Percentiles rank a stretch among this genome's conserved stretches.
phyloP scores from a whole-genome alignment of 148 eudicot genomes.

The Spergularia marina region DNA sequence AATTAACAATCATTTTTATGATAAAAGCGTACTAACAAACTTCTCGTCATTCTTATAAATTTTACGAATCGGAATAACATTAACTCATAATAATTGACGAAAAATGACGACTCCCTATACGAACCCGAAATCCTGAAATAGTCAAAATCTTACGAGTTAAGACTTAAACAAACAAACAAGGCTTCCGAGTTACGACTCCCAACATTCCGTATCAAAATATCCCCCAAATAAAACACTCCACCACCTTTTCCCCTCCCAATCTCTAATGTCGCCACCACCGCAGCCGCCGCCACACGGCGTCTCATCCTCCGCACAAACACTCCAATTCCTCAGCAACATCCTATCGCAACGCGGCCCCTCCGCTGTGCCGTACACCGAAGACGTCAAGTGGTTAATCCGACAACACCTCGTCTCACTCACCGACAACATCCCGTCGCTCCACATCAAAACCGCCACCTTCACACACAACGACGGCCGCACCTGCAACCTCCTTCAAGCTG shows the following conservation, averaged over 20 bases:
- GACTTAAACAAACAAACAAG: no score
- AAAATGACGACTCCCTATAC: no score
- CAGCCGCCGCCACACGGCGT: constrained; percentile 9
- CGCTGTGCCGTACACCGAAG: constrained; percentile 74
- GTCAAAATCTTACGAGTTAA: no score
- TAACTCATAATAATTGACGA: no score
- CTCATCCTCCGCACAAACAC: constrained; percentile 35
- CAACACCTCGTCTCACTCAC: constrained; percentile 66
- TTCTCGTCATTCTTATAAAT: no score
- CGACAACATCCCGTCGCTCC: constrained; percentile 62
- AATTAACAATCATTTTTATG: no score
- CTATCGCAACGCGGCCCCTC: constrained; percentile 87
- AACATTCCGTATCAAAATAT: no score
- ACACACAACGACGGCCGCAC: constrained; percentile 96
- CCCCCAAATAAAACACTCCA: background rate
- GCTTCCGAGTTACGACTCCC: no score
- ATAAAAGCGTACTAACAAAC: no score
- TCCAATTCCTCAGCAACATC: constrained; percentile 74
- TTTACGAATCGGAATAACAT: no score
- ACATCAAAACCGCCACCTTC: constrained; percentile 68
- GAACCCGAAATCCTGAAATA: no score
- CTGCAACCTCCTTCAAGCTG: constrained; percentile 72
- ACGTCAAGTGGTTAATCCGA: constrained; percentile 84
- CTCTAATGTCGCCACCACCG: background rate
- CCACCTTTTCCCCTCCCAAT: background rate